These are phyloP conservation scores for Candida caryicola DNA, from an alignment of 805 yeast genomes.

Conservation along the genomic window DNA sequence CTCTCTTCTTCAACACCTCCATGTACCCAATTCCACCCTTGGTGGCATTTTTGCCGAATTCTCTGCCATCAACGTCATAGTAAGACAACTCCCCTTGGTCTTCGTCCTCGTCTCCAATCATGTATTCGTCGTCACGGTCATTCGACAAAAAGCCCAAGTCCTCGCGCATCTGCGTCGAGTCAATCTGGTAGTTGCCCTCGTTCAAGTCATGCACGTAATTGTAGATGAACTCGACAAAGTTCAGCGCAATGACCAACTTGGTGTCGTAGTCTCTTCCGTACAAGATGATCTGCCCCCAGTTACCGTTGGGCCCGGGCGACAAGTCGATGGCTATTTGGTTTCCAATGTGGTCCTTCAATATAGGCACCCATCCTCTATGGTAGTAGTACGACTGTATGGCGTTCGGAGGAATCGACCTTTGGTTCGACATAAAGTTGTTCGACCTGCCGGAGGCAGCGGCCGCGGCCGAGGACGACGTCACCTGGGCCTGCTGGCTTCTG, in stretches of 20 bases:
- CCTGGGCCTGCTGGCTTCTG: constrained; percentile 25
- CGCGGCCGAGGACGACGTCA: constrained; percentile 13
- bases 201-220: constrained; percentile 40
- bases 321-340: constrained; percentile 90
- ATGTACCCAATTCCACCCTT: constrained; percentile 33
- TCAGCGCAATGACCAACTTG: constrained; percentile 71
- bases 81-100: constrained; percentile 42
- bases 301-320: constrained; percentile 62
- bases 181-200: constrained; percentile 40
- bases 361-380: constrained; percentile 72
- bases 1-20: constrained; percentile 41
- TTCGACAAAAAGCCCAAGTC: constrained; percentile 38
- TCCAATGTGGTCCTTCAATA: constrained; percentile 84
- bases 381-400: constrained; percentile 35
- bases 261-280: constrained; percentile 94
- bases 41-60: constrained; percentile 27
- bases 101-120: constrained; percentile 46
- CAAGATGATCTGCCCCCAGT: constrained; percentile 86
- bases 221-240: constrained; percentile 40
- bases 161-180: constrained; percentile 26
- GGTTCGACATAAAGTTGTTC: constrained; percentile 30
- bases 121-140: constrained; percentile 39
- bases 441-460: constrained; percentile 15
- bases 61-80: constrained; percentile 35
- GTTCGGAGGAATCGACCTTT: constrained; percentile 38